Evolutionary conservation across 2,329 filamentous ascomycete genomes (phyloP), one percentile per base, ranked within the genome.

Genomic region (Fusarium redolens): DNA sequence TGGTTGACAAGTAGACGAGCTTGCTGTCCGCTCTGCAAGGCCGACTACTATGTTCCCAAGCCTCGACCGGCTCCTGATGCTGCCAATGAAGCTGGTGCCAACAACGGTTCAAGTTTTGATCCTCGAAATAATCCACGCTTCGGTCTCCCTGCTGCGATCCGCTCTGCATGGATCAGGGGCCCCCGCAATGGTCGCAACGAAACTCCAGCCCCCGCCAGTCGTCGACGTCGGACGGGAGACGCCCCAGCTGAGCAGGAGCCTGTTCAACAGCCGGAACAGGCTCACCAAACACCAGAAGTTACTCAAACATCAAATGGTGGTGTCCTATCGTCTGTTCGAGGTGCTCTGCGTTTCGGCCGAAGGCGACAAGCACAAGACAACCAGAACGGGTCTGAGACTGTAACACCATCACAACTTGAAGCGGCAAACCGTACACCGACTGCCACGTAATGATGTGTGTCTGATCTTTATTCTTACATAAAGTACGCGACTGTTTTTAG

Each of bases 21-120:
- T 31, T 98, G 96, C 85, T 99, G 96, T 81, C 96, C 96, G 10
- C 91, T 99, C 11, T 99, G 96, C 87, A 99, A 99, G 84, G 94
- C 96, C 44, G 96, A 99, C 80, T 99, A 98, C 82, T 98, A 97
- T 81, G 92, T 94, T 5, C 96, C 96, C 0, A 98, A 98, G 83
- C 94, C 95, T 56, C 92, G 94, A 20, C 86, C 93, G 6, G 79
- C 81, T 14, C 81, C 84, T 15, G 81, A 84, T 18, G 85, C 61
- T 28, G 35, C 57, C 17, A 74, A 86, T 38, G 82, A 83, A 30
- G 83, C 82, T 17, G 79, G 80, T 17, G 62, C 69, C 38, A 75
- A 71, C 59, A 75, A 75, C 50, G 33, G 62, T 17, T 61, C 66
- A 13, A 78, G 69, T 41, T 77, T 82, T 31, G 80, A 81, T 45